phyloP scores from a whole-genome alignment of 2,329 filamentous ascomycete species.

The Clarireedia hainanense region DNA sequence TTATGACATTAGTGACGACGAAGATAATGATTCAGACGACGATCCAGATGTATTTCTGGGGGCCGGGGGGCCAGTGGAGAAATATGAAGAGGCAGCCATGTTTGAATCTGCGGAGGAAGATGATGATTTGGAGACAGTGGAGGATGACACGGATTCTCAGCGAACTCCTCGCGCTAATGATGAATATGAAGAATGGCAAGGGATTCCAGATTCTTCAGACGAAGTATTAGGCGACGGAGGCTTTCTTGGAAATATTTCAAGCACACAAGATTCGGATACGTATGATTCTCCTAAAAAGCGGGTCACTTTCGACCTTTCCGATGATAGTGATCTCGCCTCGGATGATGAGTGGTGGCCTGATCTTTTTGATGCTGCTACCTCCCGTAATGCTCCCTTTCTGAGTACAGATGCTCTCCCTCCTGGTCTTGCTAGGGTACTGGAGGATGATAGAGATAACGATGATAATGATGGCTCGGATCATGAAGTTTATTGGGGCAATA shows the following conservation, averaged over 20 bases:
- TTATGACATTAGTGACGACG: slow-evolving; percentile 71
- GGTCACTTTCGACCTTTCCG: neutral
- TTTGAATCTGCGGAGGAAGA: slow-evolving; percentile 40
- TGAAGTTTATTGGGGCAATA: slow-evolving; percentile 1
- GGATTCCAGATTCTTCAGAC: neutral
- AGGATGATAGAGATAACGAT: slow-evolving; percentile 5
- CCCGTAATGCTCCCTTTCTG: neutral
- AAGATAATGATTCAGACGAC: slow-evolving; percentile 48
- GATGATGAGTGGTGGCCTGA: slow-evolving; percentile 5
- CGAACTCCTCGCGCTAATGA: neutral
- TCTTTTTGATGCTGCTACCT: slow-evolving; percentile 1
- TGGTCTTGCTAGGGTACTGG: slow-evolving; percentile 2
- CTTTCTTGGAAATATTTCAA: neutral
- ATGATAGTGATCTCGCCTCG: neutral
- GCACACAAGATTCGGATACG: neutral
- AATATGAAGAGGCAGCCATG: slow-evolving; percentile 44
- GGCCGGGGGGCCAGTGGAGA: slow-evolving; percentile 54
- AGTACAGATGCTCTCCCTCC: slow-evolving; percentile 3
- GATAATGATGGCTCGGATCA: neutral
- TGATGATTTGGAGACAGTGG: slow-evolving; percentile 1
- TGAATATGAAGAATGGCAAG: slow-evolving; percentile 3
- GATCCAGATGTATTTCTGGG: slow-evolving; percentile 64
- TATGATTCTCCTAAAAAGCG: neutral
- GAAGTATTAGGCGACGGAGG: neutral
- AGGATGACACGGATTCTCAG: neutral